Evolutionary conservation across 2,329 filamentous ascomycete genomes (phyloP).

Genomic region (Alternaria arborescens): DNA sequence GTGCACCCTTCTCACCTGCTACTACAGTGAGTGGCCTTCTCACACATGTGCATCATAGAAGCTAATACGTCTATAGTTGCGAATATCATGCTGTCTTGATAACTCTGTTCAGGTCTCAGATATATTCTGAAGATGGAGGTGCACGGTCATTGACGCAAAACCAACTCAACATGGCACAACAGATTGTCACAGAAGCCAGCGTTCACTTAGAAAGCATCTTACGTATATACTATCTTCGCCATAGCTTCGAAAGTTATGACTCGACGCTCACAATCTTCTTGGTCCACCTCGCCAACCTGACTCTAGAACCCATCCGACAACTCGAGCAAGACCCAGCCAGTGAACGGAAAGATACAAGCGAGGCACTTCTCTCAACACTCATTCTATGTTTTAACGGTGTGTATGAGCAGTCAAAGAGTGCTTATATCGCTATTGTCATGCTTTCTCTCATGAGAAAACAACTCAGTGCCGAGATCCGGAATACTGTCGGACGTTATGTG

Average conservation of each 20-base stretch:
- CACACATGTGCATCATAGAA: neutral
- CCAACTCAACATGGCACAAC: neutral
- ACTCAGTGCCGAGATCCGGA: conserved; percentile 5
- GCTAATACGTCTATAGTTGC: neutral
- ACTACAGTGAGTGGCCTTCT: conserved; percentile 17
- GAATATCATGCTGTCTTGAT: conserved; percentile 9
- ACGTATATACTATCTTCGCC: conserved; percentile 17
- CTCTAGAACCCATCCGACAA: conserved; percentile 7
- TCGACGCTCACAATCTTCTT: conserved; percentile 13
- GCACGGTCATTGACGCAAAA: neutral
- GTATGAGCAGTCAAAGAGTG: conserved; percentile 14
- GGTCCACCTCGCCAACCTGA: conserved; percentile 16
- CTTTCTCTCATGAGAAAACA: conserved; percentile 9
- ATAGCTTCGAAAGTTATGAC: conserved; percentile 18
- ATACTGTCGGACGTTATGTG: conserved; percentile 3
- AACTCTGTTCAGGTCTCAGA: conserved; percentile 6
- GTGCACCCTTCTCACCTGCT: conserved; percentile 19
- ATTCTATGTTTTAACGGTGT: conserved; percentile 20
- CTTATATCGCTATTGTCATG: conserved; percentile 9
- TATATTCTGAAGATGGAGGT: neutral
- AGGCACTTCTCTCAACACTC: conserved; percentile 22
- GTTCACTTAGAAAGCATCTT: conserved; percentile 13
- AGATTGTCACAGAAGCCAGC: conserved; percentile 1
- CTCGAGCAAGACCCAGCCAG: conserved; percentile 4
- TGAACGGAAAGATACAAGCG: conserved; percentile 1